These are phyloP conservation scores for Cyberlindnera sargentensis DNA, from an alignment of 805 yeast genomes.

Conservation along the genomic window DNA sequence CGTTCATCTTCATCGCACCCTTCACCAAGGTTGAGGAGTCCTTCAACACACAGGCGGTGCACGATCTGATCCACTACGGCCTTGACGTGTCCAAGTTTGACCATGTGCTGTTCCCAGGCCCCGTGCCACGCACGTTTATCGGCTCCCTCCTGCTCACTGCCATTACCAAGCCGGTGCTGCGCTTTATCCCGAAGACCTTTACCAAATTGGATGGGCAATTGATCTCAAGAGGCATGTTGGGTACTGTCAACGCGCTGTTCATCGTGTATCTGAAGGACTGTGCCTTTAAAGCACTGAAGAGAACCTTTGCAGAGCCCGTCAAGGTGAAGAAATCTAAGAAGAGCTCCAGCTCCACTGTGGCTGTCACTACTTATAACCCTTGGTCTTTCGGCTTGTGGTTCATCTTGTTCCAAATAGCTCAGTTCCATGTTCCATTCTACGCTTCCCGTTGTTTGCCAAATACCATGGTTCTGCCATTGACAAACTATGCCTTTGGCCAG, in stretches of 20 bases:
- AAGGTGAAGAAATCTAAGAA: constrained; percentile 8
- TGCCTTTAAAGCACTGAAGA: constrained; percentile 27
- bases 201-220: constrained; percentile 48
- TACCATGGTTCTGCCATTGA: constrained; percentile 65
- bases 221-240: constrained; percentile 53
- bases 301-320: constrained; percentile 1
- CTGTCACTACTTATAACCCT: constrained; percentile 4
- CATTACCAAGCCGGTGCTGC: constrained; percentile 33
- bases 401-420: constrained; percentile 49
- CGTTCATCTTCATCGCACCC: constrained; percentile 57
- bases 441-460: constrained; percentile 87
- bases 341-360: not conserved
- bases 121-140: constrained; percentile 77
- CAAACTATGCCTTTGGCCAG: constrained; percentile 46
- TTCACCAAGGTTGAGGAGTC: constrained; percentile 93
- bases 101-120: constrained; percentile 79
- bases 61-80: constrained; percentile 71
- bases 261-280: constrained; percentile 41
- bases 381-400: constrained; percentile 48
- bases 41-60: constrained; percentile 82
- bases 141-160: constrained; percentile 56
- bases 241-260: constrained; percentile 49
- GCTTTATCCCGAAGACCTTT: constrained; percentile 10
- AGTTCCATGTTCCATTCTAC: constrained; percentile 77
- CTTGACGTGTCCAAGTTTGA: constrained; percentile 45